Evolutionary conservation across 73 alveolate genomes (phyloP).

Genomic region (Paramecium bursaria): DNA sequence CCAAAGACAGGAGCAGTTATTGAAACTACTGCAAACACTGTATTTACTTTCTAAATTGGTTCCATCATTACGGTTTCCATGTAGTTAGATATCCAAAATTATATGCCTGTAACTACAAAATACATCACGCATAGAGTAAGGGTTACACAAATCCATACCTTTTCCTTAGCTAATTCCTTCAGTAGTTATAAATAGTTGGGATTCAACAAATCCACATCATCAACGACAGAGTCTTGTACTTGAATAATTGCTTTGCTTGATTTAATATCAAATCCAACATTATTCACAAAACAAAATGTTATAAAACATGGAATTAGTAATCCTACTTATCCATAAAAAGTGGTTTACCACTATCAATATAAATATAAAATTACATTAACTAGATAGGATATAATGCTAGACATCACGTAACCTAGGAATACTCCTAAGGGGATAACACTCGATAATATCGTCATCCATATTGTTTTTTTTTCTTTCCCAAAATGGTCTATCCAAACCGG

Average conservation of each 20-base stretch:
- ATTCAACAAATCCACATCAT: background rate
- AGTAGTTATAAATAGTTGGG: background rate
- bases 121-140: conserved; percentile 84
- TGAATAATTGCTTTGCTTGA: background rate
- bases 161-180: background rate
- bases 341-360: conserved; percentile 59
- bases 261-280: conserved; percentile 33
- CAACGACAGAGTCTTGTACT: background rate
- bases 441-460: conserved; percentile 53
- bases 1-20: conserved; percentile 94
- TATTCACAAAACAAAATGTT: background rate
- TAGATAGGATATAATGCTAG: background rate
- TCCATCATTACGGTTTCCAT: conserved; percentile 79
- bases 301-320: conserved; percentile 54
- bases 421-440: conserved; percentile 70
- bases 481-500: conserved; percentile 83
- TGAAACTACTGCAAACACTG: conserved; percentile 78
- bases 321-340: conserved; percentile 54
- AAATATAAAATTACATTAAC: conserved; percentile 5
- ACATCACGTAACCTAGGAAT: conserved; percentile 60
- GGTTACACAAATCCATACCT: background rate
- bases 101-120: conserved; percentile 93
- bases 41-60: conserved; percentile 73
- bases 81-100: conserved; percentile 96
- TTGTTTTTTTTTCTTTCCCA: conserved; percentile 63